Evolutionary conservation across 202 grass and related monocot genomes (phyloP).

Genomic region (Musa balbisiana): DNA sequence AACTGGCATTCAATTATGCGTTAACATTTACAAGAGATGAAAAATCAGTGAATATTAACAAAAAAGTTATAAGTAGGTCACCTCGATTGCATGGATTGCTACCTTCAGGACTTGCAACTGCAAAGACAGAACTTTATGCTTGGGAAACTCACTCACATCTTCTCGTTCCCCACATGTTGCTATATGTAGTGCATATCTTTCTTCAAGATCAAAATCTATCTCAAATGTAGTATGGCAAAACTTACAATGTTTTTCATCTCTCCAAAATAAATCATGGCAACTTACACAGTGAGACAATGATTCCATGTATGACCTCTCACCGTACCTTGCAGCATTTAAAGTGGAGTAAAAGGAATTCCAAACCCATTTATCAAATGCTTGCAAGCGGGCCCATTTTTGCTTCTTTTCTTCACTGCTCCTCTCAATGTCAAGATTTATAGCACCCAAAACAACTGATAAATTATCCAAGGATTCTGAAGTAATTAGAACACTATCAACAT

Average conservation of each 20-base stretch:
- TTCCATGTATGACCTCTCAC: slow-evolving; percentile 68
- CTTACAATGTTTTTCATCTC: slow-evolving; percentile 98
- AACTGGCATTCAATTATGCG: not conserved
- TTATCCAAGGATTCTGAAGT: slow-evolving; percentile 27
- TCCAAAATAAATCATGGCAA: slow-evolving; percentile 96
- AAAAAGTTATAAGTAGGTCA: slow-evolving; percentile 31
- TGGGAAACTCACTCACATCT: slow-evolving; percentile 36
- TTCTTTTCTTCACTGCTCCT: slow-evolving; percentile 59
- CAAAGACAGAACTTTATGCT: slow-evolving; percentile 70
- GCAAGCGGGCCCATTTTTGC: slow-evolving; percentile 59
- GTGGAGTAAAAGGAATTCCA: slow-evolving; percentile 70
- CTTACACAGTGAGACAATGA: slow-evolving; percentile 61
- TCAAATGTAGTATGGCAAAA: slow-evolving; percentile 90
- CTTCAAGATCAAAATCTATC: slow-evolving; percentile 93
- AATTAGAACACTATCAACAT: slow-evolving; percentile 51
- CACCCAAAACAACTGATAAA: slow-evolving; percentile 35
- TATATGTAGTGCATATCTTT: slow-evolving; percentile 83
- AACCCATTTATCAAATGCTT: slow-evolving; percentile 82
- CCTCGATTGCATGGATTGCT: slow-evolving; percentile 90
- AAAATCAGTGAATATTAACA: slow-evolving; percentile 11
- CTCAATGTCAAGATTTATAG: slow-evolving; percentile 51
- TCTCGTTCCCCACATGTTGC: slow-evolving; percentile 65
- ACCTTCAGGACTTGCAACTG: slow-evolving; percentile 92
- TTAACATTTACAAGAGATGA: not conserved
- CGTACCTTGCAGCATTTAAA: slow-evolving; percentile 50